These are phyloP conservation scores for Chalara sp. DNA, from an alignment of 2,329 filamentous ascomycete species.

Conservation along the genomic window DNA sequence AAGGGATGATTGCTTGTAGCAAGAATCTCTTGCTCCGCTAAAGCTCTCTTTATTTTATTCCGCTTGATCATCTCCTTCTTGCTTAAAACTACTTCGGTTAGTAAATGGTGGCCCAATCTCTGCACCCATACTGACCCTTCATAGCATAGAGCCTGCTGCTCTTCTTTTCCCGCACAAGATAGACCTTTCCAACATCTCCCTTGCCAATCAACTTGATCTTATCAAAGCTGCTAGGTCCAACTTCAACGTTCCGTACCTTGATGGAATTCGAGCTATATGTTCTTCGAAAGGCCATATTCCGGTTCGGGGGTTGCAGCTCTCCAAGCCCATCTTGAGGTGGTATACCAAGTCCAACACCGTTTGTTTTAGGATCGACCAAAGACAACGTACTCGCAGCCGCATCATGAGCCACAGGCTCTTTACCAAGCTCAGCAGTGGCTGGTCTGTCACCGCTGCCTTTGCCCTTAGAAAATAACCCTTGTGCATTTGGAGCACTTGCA, in stretches of 20 bases:
- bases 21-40: conserved; percentile 96
- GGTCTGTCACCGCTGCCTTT: conserved; percentile 59
- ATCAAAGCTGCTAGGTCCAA: conserved; percentile 91
- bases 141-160: conserved; percentile 92
- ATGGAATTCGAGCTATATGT: conserved; percentile 99
- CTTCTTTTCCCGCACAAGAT: conserved; percentile 96
- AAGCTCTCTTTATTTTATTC: conserved; percentile 98
- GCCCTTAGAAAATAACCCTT: conserved; percentile 71
- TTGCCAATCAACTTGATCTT: conserved; percentile 99
- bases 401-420: conserved; percentile 64
- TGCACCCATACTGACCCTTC: conserved; percentile 64
- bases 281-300: conserved; percentile 74
- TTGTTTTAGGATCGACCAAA: conserved; percentile 38
- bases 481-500: conserved; percentile 92
- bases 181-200: conserved; percentile 97
- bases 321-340: conserved; percentile 46
- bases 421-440: conserved; percentile 78
- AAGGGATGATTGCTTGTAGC: conserved; percentile 98
- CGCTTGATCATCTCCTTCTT: conserved; percentile 99
- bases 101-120: conserved; percentile 3
- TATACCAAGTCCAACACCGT: conserved; percentile 29
- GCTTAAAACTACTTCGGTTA: conserved; percentile 66
- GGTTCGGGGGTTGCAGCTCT: conserved; percentile 59
- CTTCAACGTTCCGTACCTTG: conserved; percentile 95
- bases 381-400: conserved; percentile 42